Evolutionary conservation across 495 filamentous ascomycete genomes (phyloP).

Genomic region (Neurospora terricola): DNA sequence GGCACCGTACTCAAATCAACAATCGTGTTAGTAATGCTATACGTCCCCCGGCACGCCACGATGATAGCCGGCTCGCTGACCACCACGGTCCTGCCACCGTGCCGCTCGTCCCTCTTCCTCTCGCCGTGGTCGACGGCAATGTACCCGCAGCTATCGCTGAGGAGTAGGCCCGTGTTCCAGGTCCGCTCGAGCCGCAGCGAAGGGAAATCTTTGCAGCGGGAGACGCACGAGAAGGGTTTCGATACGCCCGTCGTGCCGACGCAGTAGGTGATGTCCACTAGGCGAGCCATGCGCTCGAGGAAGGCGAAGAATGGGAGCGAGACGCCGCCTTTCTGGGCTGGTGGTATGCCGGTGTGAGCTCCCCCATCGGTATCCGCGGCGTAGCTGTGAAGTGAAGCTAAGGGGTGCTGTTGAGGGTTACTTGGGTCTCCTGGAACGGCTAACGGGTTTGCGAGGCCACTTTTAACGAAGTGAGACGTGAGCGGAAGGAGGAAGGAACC

Average conservation of each 20-base stretch:
- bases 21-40: slow-evolving; percentile 83
- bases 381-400: neutral
- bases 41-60: slow-evolving; percentile 91
- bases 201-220: slow-evolving; percentile 72
- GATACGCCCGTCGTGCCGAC: slow-evolving; percentile 71
- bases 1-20: slow-evolving; percentile 79
- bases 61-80: slow-evolving; percentile 45
- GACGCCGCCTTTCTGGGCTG: slow-evolving; percentile 29
- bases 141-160: slow-evolving; percentile 91
- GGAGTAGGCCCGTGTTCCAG: slow-evolving; percentile 80
- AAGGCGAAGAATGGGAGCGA: slow-evolving; percentile 62
- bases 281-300: slow-evolving; percentile 72
- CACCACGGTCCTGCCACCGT: slow-evolving; percentile 26
- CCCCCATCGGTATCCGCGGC: neutral
- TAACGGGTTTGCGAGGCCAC: neutral
- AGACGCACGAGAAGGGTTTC: slow-evolving; percentile 74
- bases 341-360: neutral
- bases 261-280: slow-evolving; percentile 95
- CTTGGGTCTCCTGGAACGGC: neutral
- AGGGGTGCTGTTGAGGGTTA: neutral
- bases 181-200: slow-evolving; percentile 68
- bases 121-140: slow-evolving; percentile 68
- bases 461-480: neutral
- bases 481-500: neutral
- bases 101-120: neutral